These are phyloP conservation scores for Vaucheria bursata DNA, from an alignment of 352 stramenopile genomes.

Conservation along the genomic window DNA sequence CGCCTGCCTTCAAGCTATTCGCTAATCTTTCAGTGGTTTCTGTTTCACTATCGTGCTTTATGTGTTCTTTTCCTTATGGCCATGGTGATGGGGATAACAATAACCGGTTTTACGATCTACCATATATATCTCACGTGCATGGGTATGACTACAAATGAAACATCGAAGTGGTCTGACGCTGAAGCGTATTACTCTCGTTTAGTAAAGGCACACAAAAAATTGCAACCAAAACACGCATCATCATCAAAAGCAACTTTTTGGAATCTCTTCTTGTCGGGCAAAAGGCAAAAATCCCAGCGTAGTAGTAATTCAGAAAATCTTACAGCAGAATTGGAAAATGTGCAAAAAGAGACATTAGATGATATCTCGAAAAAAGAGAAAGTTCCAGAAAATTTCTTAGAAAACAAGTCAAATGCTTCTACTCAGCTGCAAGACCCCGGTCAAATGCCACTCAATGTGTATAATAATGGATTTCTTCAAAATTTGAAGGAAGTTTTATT, in stretches of 20 bases:
- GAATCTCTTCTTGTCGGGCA: too few species aligned
- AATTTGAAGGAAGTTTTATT: slow-evolving; percentile 39
- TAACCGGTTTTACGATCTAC: slow-evolving; percentile 28
- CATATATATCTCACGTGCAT: slow-evolving; percentile 12
- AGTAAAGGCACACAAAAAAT: neutral
- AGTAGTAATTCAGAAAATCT: too few species aligned
- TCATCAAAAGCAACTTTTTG: too few species aligned
- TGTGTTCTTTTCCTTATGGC: slow-evolving; percentile 26
- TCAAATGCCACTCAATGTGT: slow-evolving; percentile 34
- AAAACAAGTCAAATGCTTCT: too few species aligned
- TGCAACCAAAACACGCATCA: too few species aligned
- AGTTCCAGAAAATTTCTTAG: too few species aligned
- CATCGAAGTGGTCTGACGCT: slow-evolving; percentile 24
- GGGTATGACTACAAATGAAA: slow-evolving; percentile 35
- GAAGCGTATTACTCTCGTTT: neutral
- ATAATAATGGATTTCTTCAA: slow-evolving; percentile 31
- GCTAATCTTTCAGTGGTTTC: slow-evolving; percentile 25
- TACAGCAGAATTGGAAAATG: too few species aligned
- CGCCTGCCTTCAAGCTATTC: slow-evolving; percentile 15
- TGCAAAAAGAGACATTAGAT: too few species aligned
- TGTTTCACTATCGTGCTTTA: slow-evolving; percentile 24
- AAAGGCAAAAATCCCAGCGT: too few species aligned
- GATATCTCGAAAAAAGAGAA: too few species aligned
- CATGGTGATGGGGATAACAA: slow-evolving; percentile 17
- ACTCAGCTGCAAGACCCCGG: slow-evolving; percentile 9